Conservation (phyloP, 139 green algal species). For the Cymbomonas tetramitiformis region DNA sequence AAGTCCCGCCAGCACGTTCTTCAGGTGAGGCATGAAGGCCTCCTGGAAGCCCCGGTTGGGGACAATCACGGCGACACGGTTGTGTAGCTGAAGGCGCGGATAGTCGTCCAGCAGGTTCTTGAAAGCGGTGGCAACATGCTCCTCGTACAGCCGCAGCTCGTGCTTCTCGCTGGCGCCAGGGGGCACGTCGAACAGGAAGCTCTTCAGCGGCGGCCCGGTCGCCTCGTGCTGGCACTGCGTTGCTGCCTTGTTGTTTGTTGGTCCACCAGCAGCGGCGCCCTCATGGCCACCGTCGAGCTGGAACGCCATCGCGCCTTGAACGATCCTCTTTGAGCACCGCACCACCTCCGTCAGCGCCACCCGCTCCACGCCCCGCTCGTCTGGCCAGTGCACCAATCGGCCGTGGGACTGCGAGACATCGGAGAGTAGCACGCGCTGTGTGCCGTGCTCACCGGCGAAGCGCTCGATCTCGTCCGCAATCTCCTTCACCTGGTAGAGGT, state of each 20-base stretch:
- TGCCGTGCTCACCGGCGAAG: not conserved
- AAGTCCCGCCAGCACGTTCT: not conserved
- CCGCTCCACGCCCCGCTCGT: not conserved
- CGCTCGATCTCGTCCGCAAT: no score
- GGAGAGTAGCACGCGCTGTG: not conserved
- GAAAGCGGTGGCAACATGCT: no score
- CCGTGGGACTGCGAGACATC: not conserved
- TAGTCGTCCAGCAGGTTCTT: not conserved
- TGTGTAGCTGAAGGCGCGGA: not conserved
- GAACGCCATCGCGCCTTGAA: not conserved
- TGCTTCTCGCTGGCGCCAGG: no score
- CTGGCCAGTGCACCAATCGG: not conserved
- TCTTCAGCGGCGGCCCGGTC: not conserved
- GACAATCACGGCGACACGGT: not conserved
- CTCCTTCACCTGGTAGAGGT: no score
- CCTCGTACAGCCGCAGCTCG: no score
- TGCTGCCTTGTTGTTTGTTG: not conserved
- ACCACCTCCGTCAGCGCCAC: not conserved
- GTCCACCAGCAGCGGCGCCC: no score
- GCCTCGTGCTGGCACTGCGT: not conserved
- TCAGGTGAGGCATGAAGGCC: no score
- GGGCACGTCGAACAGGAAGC: not conserved
- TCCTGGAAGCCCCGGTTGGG: not conserved
- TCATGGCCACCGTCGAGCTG: not conserved
- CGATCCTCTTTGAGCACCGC: not conserved